phyloP scores from a whole-genome alignment of 306 rosid species.

The Nissolia schottii region DNA sequence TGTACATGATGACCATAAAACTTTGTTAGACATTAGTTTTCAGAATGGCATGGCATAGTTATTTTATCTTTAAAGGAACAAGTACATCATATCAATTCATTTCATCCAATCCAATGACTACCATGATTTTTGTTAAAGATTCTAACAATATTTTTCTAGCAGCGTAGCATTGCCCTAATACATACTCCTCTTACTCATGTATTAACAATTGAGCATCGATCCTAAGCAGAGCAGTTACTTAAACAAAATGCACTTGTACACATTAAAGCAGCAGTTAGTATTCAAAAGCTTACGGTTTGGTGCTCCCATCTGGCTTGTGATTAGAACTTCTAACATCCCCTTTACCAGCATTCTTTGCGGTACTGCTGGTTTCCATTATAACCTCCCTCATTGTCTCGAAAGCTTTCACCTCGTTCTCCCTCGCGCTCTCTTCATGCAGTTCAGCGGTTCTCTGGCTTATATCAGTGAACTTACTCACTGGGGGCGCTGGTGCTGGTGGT shows the following conservation, averaged over 20 bases:
- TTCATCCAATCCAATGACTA: too few relatives aligned
- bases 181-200: too few relatives aligned
- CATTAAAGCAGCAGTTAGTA: not conserved
- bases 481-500: conserved; percentile 11
- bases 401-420: conserved; percentile 53
- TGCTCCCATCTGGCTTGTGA: conserved; percentile 38
- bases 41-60: too few relatives aligned
- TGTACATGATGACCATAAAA: too few relatives aligned
- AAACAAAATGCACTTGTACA: not conserved
- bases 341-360: conserved; percentile 12
- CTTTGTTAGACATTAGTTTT: too few relatives aligned
- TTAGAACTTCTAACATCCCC: conserved; percentile 1
- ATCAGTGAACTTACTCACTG: conserved; percentile 31
- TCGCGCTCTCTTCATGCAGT: conserved; percentile 17
- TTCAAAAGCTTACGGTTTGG: conserved; percentile 49
- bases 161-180: too few relatives aligned
- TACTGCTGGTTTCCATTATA: conserved; percentile 45
- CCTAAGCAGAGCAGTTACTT: not conserved
- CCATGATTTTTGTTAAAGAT: too few relatives aligned
- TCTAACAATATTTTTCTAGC: too few relatives aligned
- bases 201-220: too few relatives aligned
- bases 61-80: too few relatives aligned
- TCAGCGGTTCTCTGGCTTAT: conserved; percentile 18
- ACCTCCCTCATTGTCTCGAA: conserved; percentile 78
- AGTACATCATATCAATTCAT: too few relatives aligned